These are phyloP conservation scores for Fraxinus albicans DNA, from an alignment of 305 asterid species.

Conservation along the genomic window DNA sequence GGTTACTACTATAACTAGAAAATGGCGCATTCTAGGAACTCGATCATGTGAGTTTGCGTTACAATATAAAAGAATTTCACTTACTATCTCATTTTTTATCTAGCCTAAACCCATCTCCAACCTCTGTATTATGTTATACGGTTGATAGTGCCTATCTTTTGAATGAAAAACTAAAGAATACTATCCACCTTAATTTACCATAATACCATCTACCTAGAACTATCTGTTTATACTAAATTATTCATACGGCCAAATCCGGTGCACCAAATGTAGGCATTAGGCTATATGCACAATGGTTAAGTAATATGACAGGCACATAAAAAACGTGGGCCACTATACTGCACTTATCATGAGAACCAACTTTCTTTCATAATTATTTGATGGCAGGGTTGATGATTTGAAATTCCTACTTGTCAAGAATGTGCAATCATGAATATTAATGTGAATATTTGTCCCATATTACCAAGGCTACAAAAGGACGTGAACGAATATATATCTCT, in stretches of 20 bases:
- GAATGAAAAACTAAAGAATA: not conserved
- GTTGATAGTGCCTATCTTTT: not conserved
- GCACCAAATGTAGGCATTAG: not conserved
- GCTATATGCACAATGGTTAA: not conserved
- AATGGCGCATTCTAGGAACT: not conserved
- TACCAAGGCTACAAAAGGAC: not conserved
- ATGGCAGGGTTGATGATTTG: not conserved
- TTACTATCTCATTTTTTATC: not conserved
- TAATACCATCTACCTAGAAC: not conserved
- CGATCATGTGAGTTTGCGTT: not conserved
- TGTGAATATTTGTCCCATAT: not conserved
- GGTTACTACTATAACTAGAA: conserved; percentile 2
- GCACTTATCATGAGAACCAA: not conserved
- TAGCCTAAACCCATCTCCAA: not conserved
- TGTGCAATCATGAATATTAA: not conserved
- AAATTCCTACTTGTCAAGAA: not conserved
- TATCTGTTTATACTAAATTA: not conserved
- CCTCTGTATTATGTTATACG: not conserved
- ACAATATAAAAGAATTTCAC: not conserved
- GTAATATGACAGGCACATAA: not conserved
- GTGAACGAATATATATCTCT: not conserved
- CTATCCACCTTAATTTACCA: not conserved
- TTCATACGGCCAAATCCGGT: not conserved
- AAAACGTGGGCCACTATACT: not conserved
- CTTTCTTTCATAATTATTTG: not conserved